These are phyloP conservation scores for Cercospora brassicicola DNA, from an alignment of 2,329 filamentous ascomycete species.

Conservation along the genomic window DNA sequence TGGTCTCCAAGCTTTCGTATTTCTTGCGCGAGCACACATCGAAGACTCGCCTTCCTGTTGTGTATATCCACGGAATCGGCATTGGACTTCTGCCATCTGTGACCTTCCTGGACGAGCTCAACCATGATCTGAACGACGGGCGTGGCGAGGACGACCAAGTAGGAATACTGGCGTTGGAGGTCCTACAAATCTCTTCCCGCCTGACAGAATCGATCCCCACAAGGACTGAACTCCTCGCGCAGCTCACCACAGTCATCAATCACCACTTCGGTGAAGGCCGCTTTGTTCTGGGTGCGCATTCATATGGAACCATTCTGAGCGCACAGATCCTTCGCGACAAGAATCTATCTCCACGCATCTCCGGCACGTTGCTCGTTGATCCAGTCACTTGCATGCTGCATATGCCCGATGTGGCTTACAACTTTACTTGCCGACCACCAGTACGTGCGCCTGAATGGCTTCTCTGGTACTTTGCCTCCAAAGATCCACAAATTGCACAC, in stretches of 20 bases:
- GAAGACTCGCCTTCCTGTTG: slow-evolving; percentile 57
- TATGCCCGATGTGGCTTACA: slow-evolving; percentile 69
- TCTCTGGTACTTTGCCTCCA: slow-evolving; percentile 69
- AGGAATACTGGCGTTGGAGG: slow-evolving; percentile 66
- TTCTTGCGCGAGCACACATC: slow-evolving; percentile 66
- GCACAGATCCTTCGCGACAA: slow-evolving; percentile 61
- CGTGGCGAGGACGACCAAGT: slow-evolving; percentile 47
- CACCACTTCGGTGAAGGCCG: slow-evolving; percentile 59
- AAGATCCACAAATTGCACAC: slow-evolving; percentile 65
- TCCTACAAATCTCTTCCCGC: slow-evolving; percentile 65
- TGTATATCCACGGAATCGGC: slow-evolving; percentile 73
- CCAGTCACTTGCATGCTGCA: slow-evolving; percentile 69
- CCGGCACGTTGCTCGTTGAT: slow-evolving; percentile 57
- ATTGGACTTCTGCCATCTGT: slow-evolving; percentile 65
- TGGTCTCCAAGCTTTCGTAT: slow-evolving; percentile 58
- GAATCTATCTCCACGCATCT: slow-evolving; percentile 48
- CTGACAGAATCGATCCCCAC: slow-evolving; percentile 57
- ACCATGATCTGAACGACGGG: slow-evolving; percentile 34
- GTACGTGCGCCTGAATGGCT: slow-evolving; percentile 66
- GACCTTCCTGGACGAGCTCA: slow-evolving; percentile 57
- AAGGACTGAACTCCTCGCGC: slow-evolving; percentile 55
- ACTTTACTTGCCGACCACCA: slow-evolving; percentile 57
- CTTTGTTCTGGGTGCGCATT: slow-evolving; percentile 62
- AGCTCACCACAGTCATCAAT: slow-evolving; percentile 60
- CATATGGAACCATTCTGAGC: slow-evolving; percentile 63